These are phyloP conservation scores for Simmondsia chinensis DNA, from an alignment of 148 eudicot species.

Conservation along the genomic window DNA sequence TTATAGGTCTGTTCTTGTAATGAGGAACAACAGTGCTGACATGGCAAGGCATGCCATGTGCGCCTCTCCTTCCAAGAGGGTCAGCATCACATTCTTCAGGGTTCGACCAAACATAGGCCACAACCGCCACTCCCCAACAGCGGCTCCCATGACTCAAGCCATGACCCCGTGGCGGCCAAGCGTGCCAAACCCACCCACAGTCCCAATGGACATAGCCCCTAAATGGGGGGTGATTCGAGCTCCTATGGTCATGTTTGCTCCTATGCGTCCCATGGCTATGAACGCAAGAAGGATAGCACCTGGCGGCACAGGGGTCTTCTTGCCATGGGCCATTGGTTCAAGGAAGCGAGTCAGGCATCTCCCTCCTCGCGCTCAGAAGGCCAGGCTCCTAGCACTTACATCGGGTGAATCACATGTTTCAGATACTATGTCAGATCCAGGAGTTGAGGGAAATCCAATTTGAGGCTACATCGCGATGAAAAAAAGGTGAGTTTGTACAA, in stretches of 20 bases:
- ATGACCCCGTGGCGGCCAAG: conserved; percentile 75
- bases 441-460: conserved; percentile 22
- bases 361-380: conserved; percentile 83
- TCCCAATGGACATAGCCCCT: conserved; percentile 31
- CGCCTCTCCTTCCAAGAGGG: conserved; percentile 64
- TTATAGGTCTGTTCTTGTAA: conserved; percentile 75
- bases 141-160: conserved; percentile 33
- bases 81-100: conserved; percentile 67
- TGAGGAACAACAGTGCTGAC: conserved; percentile 94
- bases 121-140: conserved; percentile 15
- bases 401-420: conserved; percentile 24
- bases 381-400: conserved; percentile 39
- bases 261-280: conserved; percentile 40
- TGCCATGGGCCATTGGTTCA: conserved; percentile 68
- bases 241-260: conserved; percentile 68
- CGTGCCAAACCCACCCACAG: conserved; percentile 29
- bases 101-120: conserved; percentile 43
- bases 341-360: conserved; percentile 69
- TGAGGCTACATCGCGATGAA: too few relatives aligned
- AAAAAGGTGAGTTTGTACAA: conserved; percentile 15
- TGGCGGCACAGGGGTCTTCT: conserved; percentile 91
- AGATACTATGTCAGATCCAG: conserved; percentile 47
- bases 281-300: conserved; percentile 38
- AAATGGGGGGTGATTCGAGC: conserved; percentile 57
- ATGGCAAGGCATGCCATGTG: conserved; percentile 84